A percentile compares a stretch with the other conserved stretches of the same genome.
phyloP scores from a whole-genome alignment of 495 filamentous ascomycete species.

The Stereocaulon alpinum region DNA sequence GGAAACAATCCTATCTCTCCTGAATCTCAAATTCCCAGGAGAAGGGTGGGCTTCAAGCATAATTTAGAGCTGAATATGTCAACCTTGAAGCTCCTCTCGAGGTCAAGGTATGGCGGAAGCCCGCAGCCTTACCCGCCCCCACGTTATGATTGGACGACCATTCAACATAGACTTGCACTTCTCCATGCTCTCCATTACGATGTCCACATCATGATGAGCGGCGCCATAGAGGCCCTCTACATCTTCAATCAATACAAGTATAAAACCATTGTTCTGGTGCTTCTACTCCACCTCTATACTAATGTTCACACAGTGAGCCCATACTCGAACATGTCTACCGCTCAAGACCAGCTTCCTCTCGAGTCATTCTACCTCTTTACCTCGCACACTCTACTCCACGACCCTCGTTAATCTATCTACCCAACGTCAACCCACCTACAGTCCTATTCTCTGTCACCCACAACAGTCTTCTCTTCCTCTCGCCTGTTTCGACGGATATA shows the following conservation, averaged over 20 bases:
- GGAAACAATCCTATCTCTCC: background rate
- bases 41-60: background rate
- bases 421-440: slow-evolving; percentile 73
- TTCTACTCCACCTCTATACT: background rate
- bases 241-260: slow-evolving; percentile 92
- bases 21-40: background rate
- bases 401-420: slow-evolving; percentile 75
- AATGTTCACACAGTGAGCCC: slow-evolving; percentile 35
- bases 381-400: slow-evolving; percentile 73
- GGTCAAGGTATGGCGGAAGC: background rate
- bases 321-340: slow-evolving; percentile 61
- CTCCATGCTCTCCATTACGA: background rate
- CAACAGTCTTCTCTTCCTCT: slow-evolving; percentile 78
- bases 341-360: slow-evolving; percentile 65
- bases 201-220: slow-evolving; percentile 48
- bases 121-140: slow-evolving; percentile 3
- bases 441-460: slow-evolving; percentile 80
- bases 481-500: slow-evolving; percentile 69
- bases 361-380: slow-evolving; percentile 72
- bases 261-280: slow-evolving; percentile 18
- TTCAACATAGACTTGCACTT: background rate
- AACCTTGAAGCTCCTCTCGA: background rate
- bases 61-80: background rate
- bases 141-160: background rate
- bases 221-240: slow-evolving; percentile 89